Percentiles rank a stretch among this genome's conserved stretches.
Conservation (phyloP, 352 stramenopile species). For the Pythium rhizo-oryzae region DNA sequence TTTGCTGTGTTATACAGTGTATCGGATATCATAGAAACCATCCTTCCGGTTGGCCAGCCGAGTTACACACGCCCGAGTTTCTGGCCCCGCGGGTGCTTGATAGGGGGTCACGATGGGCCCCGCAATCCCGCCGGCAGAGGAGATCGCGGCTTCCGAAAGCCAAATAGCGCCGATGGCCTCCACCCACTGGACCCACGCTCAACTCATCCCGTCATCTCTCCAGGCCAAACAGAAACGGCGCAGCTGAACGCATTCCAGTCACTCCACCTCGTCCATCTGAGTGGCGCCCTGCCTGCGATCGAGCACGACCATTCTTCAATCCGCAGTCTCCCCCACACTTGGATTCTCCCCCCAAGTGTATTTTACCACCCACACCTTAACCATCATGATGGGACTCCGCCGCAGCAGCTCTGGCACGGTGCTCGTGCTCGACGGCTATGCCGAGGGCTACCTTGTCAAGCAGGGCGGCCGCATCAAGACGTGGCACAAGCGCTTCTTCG, state of each 20-base stretch:
- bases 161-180: too few species aligned
- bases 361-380: not conserved
- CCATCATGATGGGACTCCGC: conserved; percentile 27
- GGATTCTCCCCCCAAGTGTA: too few species aligned
- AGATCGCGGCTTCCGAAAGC: too few species aligned
- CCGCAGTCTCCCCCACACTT: not conserved
- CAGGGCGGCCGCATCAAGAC: conserved; percentile 71
- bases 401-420: conserved; percentile 29
- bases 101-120: too few species aligned
- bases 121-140: too few species aligned
- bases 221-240: too few species aligned
- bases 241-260: too few species aligned
- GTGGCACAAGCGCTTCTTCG: conserved; percentile 81
- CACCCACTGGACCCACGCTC: too few species aligned
- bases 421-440: conserved; percentile 61
- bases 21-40: not conserved
- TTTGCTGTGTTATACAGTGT: not conserved
- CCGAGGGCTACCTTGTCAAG: conserved; percentile 71
- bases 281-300: not conserved
- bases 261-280: too few species aligned
- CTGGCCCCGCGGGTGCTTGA: not conserved
- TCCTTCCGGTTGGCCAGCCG: conserved; percentile 4
- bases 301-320: conserved; percentile 11
- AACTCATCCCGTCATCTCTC: too few species aligned
- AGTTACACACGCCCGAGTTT: conserved; percentile 5